Conservation (phyloP, 257 asterid genomes). For the Cruciata laevipes region DNA sequence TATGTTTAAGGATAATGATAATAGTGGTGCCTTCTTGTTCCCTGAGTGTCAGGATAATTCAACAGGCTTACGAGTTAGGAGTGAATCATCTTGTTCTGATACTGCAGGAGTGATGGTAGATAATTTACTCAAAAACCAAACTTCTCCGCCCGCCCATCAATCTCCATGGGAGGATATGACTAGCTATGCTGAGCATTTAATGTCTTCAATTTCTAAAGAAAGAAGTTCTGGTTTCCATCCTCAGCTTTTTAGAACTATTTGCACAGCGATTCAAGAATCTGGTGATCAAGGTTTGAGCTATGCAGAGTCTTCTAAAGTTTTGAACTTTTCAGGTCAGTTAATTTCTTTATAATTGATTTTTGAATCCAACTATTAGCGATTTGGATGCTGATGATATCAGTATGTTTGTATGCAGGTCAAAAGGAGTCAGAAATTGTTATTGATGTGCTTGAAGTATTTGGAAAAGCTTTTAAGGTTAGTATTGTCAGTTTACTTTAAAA, state of each 20-base stretch:
- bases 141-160: conserved; percentile 27
- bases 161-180: conserved; percentile 86
- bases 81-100: conserved; percentile 24
- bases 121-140: conserved; percentile 26
- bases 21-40: conserved; percentile 14
- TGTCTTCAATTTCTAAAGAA: conserved; percentile 39
- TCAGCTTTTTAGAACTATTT: conserved; percentile 50
- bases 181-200: conserved; percentile 45
- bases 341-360: conserved; percentile 15
- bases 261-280: conserved; percentile 71
- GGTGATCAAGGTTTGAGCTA: conserved; percentile 94
- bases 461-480: conserved; percentile 70
- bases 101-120: conserved; percentile 30
- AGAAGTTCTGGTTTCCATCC: conserved; percentile 34
- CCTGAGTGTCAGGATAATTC: conserved; percentile 17
- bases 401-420: conserved; percentile 44
- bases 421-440: conserved; percentile 43
- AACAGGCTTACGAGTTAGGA: conserved; percentile 19
- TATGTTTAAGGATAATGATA: conserved; percentile 33
- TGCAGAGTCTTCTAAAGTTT: conserved; percentile 50
- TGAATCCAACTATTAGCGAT: conserved; percentile 5
- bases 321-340: conserved; percentile 47
- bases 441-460: conserved; percentile 79
- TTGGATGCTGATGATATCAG: conserved; percentile 18
- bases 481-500: conserved; percentile 10